phyloP scores from a whole-genome alignment of 768 basidiomycete species.

The Clitopilus hobsonii region DNA sequence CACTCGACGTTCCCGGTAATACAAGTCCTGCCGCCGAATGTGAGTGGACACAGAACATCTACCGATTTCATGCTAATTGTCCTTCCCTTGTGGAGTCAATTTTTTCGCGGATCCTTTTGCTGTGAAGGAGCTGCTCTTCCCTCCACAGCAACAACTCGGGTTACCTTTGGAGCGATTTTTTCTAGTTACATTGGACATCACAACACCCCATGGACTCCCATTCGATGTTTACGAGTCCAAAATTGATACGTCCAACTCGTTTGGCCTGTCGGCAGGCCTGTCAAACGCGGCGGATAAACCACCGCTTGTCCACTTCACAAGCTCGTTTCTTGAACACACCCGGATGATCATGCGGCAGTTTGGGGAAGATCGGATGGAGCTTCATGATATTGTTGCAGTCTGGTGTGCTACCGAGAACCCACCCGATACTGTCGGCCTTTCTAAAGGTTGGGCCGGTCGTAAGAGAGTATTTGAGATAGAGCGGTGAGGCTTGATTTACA shows the following conservation, averaged over 20 bases:
- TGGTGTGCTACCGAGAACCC: slow-evolving; percentile 83
- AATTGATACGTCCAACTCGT: slow-evolving; percentile 51
- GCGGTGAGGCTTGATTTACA: slow-evolving; percentile 34
- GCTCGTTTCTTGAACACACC: slow-evolving; percentile 70
- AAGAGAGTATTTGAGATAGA: slow-evolving; percentile 64
- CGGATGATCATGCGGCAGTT: slow-evolving; percentile 74
- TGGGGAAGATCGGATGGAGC: slow-evolving; percentile 82
- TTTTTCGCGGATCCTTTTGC: slow-evolving; percentile 88
- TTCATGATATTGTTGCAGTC: slow-evolving; percentile 86
- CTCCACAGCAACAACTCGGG: slow-evolving; percentile 29
- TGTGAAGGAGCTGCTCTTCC: slow-evolving; percentile 60
- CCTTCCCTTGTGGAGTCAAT: slow-evolving; percentile 48
- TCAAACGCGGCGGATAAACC: slow-evolving; percentile 45
- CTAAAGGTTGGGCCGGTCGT: slow-evolving; percentile 52
- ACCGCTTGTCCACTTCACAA: slow-evolving; percentile 72
- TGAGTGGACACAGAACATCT: slow-evolving; percentile 29
- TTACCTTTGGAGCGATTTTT: slow-evolving; percentile 65
- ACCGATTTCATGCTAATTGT: not conserved
- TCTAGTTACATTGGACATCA: slow-evolving; percentile 77
- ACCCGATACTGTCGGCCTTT: slow-evolving; percentile 32
- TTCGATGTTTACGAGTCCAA: slow-evolving; percentile 55
- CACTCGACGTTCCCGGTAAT: slow-evolving; percentile 88
- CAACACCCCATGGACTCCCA: slow-evolving; percentile 72
- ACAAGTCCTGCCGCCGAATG: slow-evolving; percentile 81
- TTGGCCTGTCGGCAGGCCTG: slow-evolving; percentile 43